Conservation (phyloP, 2,329 filamentous ascomycete species). For the Hypoxylon sp. region DNA sequence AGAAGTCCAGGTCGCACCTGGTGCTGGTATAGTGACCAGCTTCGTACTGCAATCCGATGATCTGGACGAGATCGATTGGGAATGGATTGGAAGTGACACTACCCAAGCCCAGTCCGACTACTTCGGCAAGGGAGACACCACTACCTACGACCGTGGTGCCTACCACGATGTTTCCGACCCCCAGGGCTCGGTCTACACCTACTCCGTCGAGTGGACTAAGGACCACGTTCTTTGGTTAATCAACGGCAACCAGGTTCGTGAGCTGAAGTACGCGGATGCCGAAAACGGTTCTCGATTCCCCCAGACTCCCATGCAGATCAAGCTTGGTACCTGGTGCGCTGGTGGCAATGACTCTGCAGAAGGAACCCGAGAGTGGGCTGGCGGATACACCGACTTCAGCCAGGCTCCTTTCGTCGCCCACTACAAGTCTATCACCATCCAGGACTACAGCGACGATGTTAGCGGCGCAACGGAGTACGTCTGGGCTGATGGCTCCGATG, state of each 20-base stretch:
- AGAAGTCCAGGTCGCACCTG: constrained; percentile 80
- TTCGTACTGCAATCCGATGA: constrained; percentile 90
- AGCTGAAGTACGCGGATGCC: constrained; percentile 69
- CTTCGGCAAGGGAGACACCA: constrained; percentile 77
- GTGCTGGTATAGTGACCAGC: constrained; percentile 88
- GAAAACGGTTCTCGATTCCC: constrained; percentile 70
- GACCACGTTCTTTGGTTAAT: constrained; percentile 73
- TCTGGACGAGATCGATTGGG: constrained; percentile 96
- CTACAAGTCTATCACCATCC: constrained; percentile 68
- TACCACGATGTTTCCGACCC: constrained; percentile 70
- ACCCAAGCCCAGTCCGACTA: constrained; percentile 88
- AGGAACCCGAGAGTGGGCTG: constrained; percentile 79
- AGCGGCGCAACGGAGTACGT: constrained; percentile 63
- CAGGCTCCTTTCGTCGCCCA: constrained; percentile 65
- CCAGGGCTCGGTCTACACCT: constrained; percentile 70
- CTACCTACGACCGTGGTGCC: constrained; percentile 75
- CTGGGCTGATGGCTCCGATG: constrained; percentile 61
- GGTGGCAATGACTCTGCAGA: constrained; percentile 67
- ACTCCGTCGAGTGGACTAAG: constrained; percentile 75
- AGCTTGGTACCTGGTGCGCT: constrained; percentile 75
- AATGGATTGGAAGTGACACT: constrained; percentile 85
- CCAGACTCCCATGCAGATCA: constrained; percentile 79
- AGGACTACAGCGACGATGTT: constrained; percentile 65
- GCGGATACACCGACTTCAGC: constrained; percentile 67
- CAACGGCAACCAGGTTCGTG: constrained; percentile 71